A percentile compares a stretch with the other conserved stretches of the same genome.
Evolutionary conservation across 805 yeast species (phyloP).

Genomic region (Starmerella sp.): DNA sequence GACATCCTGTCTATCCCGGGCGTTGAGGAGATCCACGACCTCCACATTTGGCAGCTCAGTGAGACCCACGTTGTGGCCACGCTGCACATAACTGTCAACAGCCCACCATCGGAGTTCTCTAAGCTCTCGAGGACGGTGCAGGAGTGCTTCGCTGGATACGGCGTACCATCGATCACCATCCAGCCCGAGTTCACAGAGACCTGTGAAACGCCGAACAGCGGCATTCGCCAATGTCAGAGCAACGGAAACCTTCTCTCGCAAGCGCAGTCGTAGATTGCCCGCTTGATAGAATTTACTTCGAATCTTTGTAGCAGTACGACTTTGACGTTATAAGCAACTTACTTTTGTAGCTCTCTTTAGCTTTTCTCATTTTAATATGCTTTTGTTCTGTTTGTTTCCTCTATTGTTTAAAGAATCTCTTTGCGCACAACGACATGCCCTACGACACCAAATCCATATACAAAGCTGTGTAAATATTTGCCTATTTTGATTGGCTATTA

Average conservation of each 20-base stretch:
- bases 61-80: conserved; percentile 82
- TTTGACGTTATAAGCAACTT: too few species aligned
- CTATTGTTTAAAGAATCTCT: too few species aligned
- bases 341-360: too few species aligned
- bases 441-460: too few species aligned
- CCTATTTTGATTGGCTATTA: background rate
- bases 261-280: background rate
- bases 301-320: background rate
- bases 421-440: too few species aligned
- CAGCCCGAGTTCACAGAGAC: conserved; percentile 72
- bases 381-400: too few species aligned
- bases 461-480: too few species aligned
- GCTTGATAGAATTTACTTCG: background rate
- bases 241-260: conserved; percentile 16
- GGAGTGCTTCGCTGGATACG: conserved; percentile 66
- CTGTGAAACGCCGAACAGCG: background rate
- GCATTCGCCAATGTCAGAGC: conserved; percentile 18
- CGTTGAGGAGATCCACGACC: conserved; percentile 80
- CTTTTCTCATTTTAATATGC: too few species aligned
- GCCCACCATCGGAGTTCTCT: conserved; percentile 54
- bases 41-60: conserved; percentile 92
- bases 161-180: conserved; percentile 86
- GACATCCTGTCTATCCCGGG: conserved; percentile 60
- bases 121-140: conserved; percentile 65
- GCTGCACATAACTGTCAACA: conserved; percentile 66